Evolutionary conservation across 805 yeast species (phyloP).

Genomic region (Candida insectorum): DNA sequence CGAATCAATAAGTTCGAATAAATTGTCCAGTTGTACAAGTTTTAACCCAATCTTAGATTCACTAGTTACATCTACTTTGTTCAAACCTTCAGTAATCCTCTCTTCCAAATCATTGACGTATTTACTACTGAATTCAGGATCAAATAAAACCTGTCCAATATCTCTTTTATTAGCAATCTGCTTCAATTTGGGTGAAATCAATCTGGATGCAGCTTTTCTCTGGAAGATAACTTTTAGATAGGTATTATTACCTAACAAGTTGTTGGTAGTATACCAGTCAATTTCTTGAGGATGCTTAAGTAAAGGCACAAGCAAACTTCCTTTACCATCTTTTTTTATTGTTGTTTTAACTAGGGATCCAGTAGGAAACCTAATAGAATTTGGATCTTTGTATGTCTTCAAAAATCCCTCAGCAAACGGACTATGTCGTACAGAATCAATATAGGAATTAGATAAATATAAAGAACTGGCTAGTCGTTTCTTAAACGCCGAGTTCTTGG

Average conservation of each 20-base stretch:
- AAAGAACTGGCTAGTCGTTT: constrained; percentile 18
- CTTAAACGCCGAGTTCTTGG: constrained; percentile 21
- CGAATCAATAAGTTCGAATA: constrained; percentile 8
- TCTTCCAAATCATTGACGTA: constrained; percentile 12
- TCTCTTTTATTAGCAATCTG: no score
- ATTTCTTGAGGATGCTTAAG: constrained; percentile 22
- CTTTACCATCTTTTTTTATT: neutral
- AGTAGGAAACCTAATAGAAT: constrained; percentile 22
- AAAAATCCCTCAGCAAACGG: constrained; percentile 25
- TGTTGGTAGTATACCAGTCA: no score
- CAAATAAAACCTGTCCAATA: neutral
- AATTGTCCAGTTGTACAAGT: no score
- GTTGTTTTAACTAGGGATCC: constrained; percentile 20
- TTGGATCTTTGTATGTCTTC: constrained; percentile 23
- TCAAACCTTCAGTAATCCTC: constrained; percentile 11
- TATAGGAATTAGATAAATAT: constrained; percentile 13
- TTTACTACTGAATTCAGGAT: constrained; percentile 7
- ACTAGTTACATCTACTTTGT: constrained; percentile 1
- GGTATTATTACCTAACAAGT: constrained; percentile 17
- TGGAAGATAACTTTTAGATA: constrained; percentile 17
- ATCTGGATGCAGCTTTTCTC: constrained; percentile 18
- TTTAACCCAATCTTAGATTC: neutral
- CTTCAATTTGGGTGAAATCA: constrained; percentile 23
- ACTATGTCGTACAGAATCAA: constrained; percentile 16
- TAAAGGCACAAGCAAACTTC: constrained; percentile 4